Conservation (phyloP, 441 rosid species). For the Syzygium malaccense region DNA sequence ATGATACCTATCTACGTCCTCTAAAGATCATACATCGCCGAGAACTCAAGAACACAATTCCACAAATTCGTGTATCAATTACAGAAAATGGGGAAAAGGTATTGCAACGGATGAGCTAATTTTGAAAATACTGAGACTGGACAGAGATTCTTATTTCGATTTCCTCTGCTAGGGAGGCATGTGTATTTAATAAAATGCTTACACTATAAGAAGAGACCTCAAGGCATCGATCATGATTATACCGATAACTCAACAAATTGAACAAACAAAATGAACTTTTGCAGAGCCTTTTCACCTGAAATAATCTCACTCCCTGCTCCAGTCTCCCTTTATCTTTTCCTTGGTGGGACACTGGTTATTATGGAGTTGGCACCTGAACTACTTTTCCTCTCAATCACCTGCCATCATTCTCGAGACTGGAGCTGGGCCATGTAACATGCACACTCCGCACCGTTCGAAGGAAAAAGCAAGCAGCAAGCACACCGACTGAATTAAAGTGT, state of each 20-base stretch:
- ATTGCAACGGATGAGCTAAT: not conserved
- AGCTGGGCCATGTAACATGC: conserved; percentile 18
- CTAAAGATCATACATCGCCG: not conserved
- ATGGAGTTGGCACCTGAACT: conserved; percentile 10
- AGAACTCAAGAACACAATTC: not conserved
- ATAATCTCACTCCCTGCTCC: conserved; percentile 22
- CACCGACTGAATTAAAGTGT: conserved; percentile 34
- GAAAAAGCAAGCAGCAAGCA: conserved; percentile 34
- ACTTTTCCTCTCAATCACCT: conserved; percentile 12
- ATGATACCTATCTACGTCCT: not conserved
- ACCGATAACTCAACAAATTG: conserved; percentile 23
- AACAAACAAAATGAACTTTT: conserved; percentile 26
- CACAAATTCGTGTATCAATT: not conserved
- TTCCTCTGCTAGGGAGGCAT: conserved; percentile 7
- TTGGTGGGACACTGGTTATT: conserved; percentile 4
- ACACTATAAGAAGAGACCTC: conserved; percentile 27
- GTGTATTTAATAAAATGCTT: conserved; percentile 28
- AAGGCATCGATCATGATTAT: conserved; percentile 16
- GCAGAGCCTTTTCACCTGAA: conserved; percentile 40
- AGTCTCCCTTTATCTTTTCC: conserved; percentile 12
- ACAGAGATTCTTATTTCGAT: conserved; percentile 22
- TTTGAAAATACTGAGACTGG: not conserved
- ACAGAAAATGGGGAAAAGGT: not conserved
- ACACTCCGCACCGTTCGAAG: conserved; percentile 21
- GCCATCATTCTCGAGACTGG: conserved; percentile 16